Conservation (phyloP, 225 moss, liverwort and hornwort genomes). For the Asterella californica region DNA sequence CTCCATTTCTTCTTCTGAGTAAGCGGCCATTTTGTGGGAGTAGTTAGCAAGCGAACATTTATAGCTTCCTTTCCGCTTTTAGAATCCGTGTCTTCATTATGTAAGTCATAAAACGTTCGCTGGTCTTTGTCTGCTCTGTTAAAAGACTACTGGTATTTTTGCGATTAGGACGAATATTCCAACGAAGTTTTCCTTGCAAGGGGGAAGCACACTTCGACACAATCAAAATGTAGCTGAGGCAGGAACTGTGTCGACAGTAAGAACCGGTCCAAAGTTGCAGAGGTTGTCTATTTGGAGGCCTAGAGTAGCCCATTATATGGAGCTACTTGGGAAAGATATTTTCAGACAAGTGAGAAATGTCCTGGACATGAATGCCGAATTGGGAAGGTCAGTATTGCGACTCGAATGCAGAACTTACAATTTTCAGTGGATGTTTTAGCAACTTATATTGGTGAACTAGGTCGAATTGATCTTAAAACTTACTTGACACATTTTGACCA, state of each 20-base stretch:
- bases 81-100: neutral
- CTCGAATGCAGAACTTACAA: neutral
- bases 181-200: neutral
- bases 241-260: neutral
- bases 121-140: neutral
- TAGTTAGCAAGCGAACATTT: neutral
- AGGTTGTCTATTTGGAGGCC: constrained; percentile 31
- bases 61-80: neutral
- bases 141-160: neutral
- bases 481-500: neutral
- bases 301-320: constrained; percentile 35
- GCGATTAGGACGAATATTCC: neutral
- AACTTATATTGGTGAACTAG: neutral
- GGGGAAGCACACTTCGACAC: neutral
- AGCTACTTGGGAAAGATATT: constrained; percentile 11
- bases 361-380: constrained; percentile 70
- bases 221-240: neutral
- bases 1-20: neutral
- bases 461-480: neutral
- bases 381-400: constrained; percentile 39
- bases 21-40: neutral
- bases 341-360: constrained; percentile 40
- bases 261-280: neutral
- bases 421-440: neutral
- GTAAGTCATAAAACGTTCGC: neutral